Conservation (phyloP, 192 early-diverging fungal species). For the Coemansia sp. region DNA sequence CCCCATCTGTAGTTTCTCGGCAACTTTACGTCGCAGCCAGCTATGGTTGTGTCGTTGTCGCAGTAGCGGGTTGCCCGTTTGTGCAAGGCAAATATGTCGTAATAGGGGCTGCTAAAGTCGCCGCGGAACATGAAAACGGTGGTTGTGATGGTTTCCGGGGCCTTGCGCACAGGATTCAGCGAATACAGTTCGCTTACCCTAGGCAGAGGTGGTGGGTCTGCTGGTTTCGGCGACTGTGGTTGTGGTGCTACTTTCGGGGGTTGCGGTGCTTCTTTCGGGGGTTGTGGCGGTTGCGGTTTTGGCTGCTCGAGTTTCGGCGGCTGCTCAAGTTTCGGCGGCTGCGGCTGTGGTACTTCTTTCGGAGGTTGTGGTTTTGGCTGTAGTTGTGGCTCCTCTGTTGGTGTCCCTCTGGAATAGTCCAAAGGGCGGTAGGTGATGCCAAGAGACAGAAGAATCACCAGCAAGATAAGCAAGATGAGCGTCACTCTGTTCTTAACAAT, state of each 20-base stretch:
- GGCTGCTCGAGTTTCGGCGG: too few species aligned
- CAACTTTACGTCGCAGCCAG: neutral
- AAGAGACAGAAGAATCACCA: neutral
- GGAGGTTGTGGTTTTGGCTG: neutral
- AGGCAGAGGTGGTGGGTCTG: neutral
- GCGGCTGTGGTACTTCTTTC: neutral
- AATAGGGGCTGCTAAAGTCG: neutral
- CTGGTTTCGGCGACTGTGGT: too few species aligned
- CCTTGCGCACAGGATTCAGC: neutral
- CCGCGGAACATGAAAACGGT: conserved; percentile 9
- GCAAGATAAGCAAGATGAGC: neutral
- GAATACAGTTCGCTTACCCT: neutral
- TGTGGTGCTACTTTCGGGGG: too few species aligned
- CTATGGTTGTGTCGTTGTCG: conserved; percentile 1
- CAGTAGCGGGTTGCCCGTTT: conserved; percentile 3
- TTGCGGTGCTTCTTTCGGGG: too few species aligned
- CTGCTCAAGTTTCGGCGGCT: too few species aligned
- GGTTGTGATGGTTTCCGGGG: neutral
- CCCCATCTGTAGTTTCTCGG: neutral
- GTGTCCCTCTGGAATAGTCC: neutral
- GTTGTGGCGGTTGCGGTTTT: neutral
- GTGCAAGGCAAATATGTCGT: neutral
- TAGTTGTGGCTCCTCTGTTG: neutral
- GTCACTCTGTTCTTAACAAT: neutral
- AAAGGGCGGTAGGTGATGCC: neutral